Evolutionary conservation across 768 basidiomycete genomes (phyloP), one percentile per base, ranked within the genome.

Genomic region (Russula lepida): DNA sequence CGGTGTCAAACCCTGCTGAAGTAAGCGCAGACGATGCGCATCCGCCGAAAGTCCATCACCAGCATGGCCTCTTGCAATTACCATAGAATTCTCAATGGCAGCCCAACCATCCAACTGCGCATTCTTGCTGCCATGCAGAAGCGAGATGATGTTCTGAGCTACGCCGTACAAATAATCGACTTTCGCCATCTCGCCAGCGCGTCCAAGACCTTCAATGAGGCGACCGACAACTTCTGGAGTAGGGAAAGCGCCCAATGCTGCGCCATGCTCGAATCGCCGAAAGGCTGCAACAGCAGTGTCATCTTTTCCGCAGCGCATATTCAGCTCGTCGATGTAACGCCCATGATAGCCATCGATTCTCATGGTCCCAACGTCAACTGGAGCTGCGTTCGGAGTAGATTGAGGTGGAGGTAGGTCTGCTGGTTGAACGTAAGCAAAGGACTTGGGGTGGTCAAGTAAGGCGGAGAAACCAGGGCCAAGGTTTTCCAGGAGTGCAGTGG

Each of bases 41-140:
- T 91, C 90, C 4, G 93, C 95, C 15, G 81, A 78, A 51, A 90
- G 84, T 58, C 91, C 74, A 58, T 90, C 82, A 0, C 92, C 93
- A 0, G 84, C 79, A 65, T 95, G 89, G 1, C 92, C 92, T 15
- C 84, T 78, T 0, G 88, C 92, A 58, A 91, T 83, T 64, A 98
- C 79, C 93, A 98, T 98, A 60, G 81, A 78, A 71, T 95, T 88
- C 71, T 98, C 95, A 46, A 98, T 75, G 28, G 72, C 68, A 70
- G 84, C 81, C 94, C 95, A 98, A 1, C 78, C 77, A 23, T 71
- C 67, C 15, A 78, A 71, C 68, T 86, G 87, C 68, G 74, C 72
- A 0, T 76, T 71, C 66, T 80, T 77, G 68, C 75, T 69, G 35
- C 70, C 55, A 65, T 78, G 75, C 37, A 84, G 64, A 0, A 76